Conservation (phyloP, 208 protist genomes). For the Trichomonas gallinae region DNA sequence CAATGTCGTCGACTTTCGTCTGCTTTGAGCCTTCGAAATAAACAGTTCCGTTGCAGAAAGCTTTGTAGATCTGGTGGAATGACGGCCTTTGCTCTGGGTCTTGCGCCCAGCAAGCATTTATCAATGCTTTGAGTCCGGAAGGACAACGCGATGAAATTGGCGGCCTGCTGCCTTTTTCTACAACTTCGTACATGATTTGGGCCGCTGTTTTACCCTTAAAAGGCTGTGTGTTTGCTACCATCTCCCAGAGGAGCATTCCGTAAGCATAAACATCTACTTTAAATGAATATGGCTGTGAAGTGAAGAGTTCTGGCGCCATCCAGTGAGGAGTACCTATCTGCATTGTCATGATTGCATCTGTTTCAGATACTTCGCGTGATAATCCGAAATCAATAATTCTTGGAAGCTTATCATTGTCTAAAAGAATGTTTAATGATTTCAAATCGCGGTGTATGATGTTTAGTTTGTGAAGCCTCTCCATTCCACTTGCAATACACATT, state of each 20-base stretch:
- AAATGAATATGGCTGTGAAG: not conserved
- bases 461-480: not conserved
- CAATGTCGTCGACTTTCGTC: not conserved
- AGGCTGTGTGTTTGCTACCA: not conserved
- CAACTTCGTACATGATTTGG: not conserved
- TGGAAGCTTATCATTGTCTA: not conserved
- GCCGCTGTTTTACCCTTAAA: not conserved
- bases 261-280: not conserved
- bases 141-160: not conserved
- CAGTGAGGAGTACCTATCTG: not conserved
- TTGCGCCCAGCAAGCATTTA: not conserved
- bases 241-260: not conserved
- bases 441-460: not conserved
- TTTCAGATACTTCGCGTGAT: not conserved
- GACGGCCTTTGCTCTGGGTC: not conserved
- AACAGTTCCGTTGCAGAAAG: not conserved
- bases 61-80: not conserved
- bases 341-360: not conserved
- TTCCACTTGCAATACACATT: not conserved
- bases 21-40: not conserved
- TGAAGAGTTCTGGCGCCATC: not conserved
- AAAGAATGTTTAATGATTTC: not conserved
- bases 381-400: not conserved
- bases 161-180: not conserved
- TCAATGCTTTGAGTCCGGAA: not conserved